Conservation (phyloP, 2,329 filamentous ascomycete genomes). For the Bipolaris oryzae region DNA sequence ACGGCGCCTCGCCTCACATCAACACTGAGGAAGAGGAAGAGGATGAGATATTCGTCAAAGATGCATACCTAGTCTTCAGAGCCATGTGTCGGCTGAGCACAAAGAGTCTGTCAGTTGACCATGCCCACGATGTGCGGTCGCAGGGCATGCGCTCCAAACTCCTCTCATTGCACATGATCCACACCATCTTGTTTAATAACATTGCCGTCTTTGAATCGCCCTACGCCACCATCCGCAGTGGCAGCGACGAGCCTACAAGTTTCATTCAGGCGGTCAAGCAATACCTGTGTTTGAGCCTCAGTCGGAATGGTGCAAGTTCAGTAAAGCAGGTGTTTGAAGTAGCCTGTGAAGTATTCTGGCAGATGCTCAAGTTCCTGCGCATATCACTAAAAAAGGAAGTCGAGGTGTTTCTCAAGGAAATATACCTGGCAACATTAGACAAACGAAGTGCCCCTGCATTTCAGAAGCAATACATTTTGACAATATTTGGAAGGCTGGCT, state of each 20-base stretch:
- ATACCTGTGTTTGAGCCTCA: slow-evolving; percentile 93
- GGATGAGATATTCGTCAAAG: slow-evolving; percentile 95
- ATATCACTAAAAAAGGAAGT: slow-evolving; percentile 98
- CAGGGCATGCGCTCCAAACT: slow-evolving; percentile 98
- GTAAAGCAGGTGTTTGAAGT: slow-evolving; percentile 93
- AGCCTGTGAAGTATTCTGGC: slow-evolving; percentile 96
- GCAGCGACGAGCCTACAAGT: slow-evolving; percentile 83
- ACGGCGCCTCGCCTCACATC: slow-evolving; percentile 54
- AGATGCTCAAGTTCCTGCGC: slow-evolving; percentile 93
- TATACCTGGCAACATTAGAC: slow-evolving; percentile 90
- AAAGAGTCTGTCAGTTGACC: slow-evolving; percentile 85
- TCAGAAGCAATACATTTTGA: slow-evolving; percentile 92
- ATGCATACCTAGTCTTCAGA: slow-evolving; percentile 95
- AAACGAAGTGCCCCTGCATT: slow-evolving; percentile 83
- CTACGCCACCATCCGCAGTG: slow-evolving; percentile 88
- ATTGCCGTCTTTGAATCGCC: slow-evolving; percentile 89
- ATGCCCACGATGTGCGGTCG: slow-evolving; percentile 88
- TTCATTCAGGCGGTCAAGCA: slow-evolving; percentile 97
- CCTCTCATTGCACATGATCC: slow-evolving; percentile 91
- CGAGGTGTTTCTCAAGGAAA: slow-evolving; percentile 96
- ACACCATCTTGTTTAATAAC: slow-evolving; percentile 94
- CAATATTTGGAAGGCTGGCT: slow-evolving; percentile 81
- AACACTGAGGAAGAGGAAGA: slow-evolving; percentile 71
- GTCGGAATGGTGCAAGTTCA: slow-evolving; percentile 91
- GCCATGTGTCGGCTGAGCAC: slow-evolving; percentile 98